These are phyloP conservation scores for Zasmidium cellare DNA, from an alignment of 2,329 filamentous ascomycete species.

Conservation along the genomic window DNA sequence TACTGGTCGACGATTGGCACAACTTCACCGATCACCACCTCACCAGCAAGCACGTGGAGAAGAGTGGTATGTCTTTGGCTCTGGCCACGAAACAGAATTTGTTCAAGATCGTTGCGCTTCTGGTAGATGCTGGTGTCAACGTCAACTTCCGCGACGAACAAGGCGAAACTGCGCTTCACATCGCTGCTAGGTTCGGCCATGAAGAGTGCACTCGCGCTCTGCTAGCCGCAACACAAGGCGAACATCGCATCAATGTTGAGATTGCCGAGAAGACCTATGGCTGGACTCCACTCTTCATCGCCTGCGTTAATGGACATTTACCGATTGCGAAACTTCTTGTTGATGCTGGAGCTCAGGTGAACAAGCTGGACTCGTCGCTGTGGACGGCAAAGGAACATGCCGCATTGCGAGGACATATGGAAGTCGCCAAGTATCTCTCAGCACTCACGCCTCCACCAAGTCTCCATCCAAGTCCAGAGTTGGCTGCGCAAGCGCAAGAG, in stretches of 20 bases:
- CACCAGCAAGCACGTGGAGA: slow-evolving; percentile 68
- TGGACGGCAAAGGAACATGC: slow-evolving; percentile 96
- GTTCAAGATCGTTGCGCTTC: slow-evolving; percentile 76
- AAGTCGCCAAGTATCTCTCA: slow-evolving; percentile 71
- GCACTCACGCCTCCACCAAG: slow-evolving; percentile 50
- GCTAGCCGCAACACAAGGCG: slow-evolving; percentile 62
- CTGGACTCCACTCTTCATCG: slow-evolving; percentile 95
- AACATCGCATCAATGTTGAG: slow-evolving; percentile 75
- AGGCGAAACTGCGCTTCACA: slow-evolving; percentile 87
- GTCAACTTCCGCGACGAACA: slow-evolving; percentile 90
- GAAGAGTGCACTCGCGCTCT: slow-evolving; percentile 76
- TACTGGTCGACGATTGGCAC: slow-evolving; percentile 60
- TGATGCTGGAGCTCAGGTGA: slow-evolving; percentile 73
- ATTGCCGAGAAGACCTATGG: slow-evolving; percentile 79
- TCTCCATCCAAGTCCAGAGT: slow-evolving; percentile 30
- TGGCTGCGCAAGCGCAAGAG: slow-evolving; percentile 21
- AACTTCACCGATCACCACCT: slow-evolving; percentile 47
- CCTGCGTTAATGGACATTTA: slow-evolving; percentile 83
- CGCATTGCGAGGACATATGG: slow-evolving; percentile 81
- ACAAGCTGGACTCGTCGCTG: slow-evolving; percentile 77
- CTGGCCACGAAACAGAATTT: slow-evolving; percentile 89
- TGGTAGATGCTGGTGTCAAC: slow-evolving; percentile 87
- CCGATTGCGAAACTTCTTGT: slow-evolving; percentile 75
- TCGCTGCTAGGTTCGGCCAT: slow-evolving; percentile 87
- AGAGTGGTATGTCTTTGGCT: slow-evolving; percentile 83